Evolutionary conservation across 2,329 filamentous ascomycete species (phyloP).

Genomic region (Aspergillus luchuensis): DNA sequence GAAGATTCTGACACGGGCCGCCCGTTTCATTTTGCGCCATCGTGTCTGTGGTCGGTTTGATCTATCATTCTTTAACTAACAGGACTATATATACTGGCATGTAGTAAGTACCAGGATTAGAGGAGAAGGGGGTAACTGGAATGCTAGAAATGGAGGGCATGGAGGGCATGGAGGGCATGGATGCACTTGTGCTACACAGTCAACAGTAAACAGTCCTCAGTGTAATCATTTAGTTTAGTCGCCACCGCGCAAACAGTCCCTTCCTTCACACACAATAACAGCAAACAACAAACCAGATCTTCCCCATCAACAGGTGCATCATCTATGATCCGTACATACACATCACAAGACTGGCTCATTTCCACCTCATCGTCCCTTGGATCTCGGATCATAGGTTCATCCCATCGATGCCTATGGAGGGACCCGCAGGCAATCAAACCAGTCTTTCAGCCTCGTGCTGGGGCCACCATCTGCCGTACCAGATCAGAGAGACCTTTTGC

Average conservation of each 20-base stretch:
- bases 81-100: background rate
- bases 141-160: too few species aligned
- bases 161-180: too few species aligned
- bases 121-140: too few species aligned
- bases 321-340: background rate
- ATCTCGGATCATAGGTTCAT: background rate
- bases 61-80: background rate
- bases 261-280: too few species aligned
- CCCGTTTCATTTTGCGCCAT: background rate
- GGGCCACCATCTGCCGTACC: background rate
- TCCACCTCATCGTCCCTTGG: background rate
- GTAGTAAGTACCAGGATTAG: background rate
- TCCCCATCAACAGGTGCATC: background rate
- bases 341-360: background rate
- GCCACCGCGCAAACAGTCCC: too few species aligned
- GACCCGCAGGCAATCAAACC: slow-evolving; percentile 1
- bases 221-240: too few species aligned
- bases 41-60: background rate
- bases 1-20: slow-evolving; percentile 1
- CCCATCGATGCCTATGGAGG: background rate
- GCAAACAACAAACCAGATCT: too few species aligned
- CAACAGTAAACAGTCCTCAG: too few species aligned
- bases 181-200: too few species aligned
- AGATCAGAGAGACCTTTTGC: background rate
- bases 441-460: background rate